Conservation (phyloP, 1,139 yeast genomes). For the Scheffersomyces segobiensis region DNA sequence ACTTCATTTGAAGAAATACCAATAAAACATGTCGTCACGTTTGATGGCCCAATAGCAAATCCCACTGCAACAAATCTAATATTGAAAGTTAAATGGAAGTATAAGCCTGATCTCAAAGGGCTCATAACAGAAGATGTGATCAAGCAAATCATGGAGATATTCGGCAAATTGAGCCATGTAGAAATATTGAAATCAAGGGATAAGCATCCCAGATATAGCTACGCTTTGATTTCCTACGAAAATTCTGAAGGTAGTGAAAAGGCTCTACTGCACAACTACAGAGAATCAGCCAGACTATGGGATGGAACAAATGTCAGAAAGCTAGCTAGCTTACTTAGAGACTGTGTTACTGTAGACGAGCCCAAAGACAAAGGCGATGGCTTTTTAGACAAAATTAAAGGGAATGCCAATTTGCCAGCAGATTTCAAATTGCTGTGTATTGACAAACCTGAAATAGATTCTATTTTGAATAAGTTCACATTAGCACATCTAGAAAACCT, state of each 20-base stretch:
- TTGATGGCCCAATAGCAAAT: neutral
- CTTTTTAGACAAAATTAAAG: neutral
- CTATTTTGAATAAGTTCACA: slow-evolving; percentile 3
- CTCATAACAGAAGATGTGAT: slow-evolving; percentile 34
- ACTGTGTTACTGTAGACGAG: slow-evolving; percentile 17
- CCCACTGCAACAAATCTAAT: neutral
- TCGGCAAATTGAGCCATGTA: slow-evolving; percentile 37
- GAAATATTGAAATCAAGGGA: slow-evolving; percentile 6
- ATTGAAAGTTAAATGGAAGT: slow-evolving; percentile 44
- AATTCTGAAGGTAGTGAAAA: slow-evolving; percentile 22
- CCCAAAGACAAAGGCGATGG: neutral
- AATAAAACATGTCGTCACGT: neutral
- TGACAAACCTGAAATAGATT: slow-evolving; percentile 1
- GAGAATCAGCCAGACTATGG: slow-evolving; percentile 44
- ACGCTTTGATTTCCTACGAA: slow-evolving; percentile 36
- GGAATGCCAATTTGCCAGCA: neutral
- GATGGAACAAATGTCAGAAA: slow-evolving; percentile 46
- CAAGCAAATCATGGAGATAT: slow-evolving; percentile 42
- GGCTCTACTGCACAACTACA: slow-evolving; percentile 45
- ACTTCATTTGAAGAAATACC: slow-evolving; percentile 22
- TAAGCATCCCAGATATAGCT: slow-evolving; percentile 32
- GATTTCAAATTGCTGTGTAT: slow-evolving; percentile 1
- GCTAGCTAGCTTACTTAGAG: slow-evolving; percentile 47
- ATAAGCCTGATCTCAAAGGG: slow-evolving; percentile 33
- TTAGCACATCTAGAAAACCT: neutral